Conservation (phyloP, 2,329 filamentous ascomycete species). For the Chaetomium globosum region DNA sequence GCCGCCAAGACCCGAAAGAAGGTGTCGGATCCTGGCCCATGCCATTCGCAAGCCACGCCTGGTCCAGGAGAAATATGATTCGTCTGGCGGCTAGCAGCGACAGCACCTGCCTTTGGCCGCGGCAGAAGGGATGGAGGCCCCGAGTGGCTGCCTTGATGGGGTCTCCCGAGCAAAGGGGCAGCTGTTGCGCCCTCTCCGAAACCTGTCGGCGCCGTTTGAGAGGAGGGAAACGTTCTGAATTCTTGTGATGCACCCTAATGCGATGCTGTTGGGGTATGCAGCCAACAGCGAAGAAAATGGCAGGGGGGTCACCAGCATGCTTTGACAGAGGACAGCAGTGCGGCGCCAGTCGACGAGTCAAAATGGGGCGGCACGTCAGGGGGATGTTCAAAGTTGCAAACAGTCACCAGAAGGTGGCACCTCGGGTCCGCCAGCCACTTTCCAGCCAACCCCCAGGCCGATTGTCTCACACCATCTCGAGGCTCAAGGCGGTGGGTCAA, state of each 20-base stretch:
- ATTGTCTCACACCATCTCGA: not conserved
- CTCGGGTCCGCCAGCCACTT: not conserved
- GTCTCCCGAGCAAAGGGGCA: not conserved
- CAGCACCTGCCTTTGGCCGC: conserved; percentile 14
- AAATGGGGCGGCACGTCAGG: not conserved
- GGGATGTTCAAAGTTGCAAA: conserved; percentile 4
- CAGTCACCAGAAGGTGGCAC: not conserved
- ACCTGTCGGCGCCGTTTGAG: not conserved
- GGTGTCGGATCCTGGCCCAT: not conserved
- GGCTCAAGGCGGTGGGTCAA: not conserved
- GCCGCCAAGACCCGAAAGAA: conserved; percentile 4
- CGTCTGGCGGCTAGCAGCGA: conserved; percentile 7
- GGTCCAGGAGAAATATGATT: not conserved
- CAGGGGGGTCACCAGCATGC: not conserved
- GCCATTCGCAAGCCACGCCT: conserved; percentile 7
- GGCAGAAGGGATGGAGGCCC: not conserved
- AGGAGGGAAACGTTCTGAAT: not conserved
- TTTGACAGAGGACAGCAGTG: not conserved
- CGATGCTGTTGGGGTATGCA: not conserved
- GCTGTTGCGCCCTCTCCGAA: not conserved
- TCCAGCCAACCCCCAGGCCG: not conserved
- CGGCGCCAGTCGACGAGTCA: not conserved
- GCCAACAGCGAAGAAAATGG: not conserved
- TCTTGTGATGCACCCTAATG: not conserved
- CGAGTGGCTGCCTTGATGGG: conserved; percentile 10